phyloP scores from a whole-genome alignment of 306 rosid genomes.

The Corylus americana region DNA sequence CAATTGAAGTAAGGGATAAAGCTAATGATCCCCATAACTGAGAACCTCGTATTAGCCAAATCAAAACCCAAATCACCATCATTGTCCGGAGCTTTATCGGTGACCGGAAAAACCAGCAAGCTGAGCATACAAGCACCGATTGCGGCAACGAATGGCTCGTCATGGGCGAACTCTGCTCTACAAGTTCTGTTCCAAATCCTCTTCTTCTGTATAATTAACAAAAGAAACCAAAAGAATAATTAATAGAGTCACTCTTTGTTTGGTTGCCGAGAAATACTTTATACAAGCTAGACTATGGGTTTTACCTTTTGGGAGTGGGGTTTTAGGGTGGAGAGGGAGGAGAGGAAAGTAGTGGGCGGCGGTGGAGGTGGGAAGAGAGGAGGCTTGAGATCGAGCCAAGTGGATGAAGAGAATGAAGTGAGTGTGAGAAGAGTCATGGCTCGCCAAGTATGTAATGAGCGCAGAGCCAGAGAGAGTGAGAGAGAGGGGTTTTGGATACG shows the following conservation, averaged over 20 bases:
- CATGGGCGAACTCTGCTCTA: constrained; percentile 56
- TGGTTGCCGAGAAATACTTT: neutral
- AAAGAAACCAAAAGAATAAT: neutral
- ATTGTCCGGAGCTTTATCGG: constrained; percentile 19
- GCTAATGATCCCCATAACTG: constrained; percentile 77
- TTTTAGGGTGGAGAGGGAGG: neutral
- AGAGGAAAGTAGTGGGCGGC: neutral
- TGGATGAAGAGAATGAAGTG: constrained; percentile 3
- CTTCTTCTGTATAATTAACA: constrained; percentile 5
- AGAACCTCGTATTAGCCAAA: constrained; percentile 68
- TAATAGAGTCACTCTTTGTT: neutral
- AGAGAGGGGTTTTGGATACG: neutral
- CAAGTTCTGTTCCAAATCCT: constrained; percentile 28
- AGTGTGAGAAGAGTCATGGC: neutral
- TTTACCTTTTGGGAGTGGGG: constrained; percentile 6
- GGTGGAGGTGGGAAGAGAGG: constrained; percentile 1
- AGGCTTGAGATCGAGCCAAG: constrained; percentile 11
- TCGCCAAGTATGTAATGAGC: neutral
- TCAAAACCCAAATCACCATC: constrained; percentile 52
- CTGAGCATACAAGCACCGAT: constrained; percentile 82
- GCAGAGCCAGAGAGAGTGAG: neutral
- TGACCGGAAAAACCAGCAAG: constrained; percentile 62
- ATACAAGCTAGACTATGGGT: neutral
- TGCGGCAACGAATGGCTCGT: constrained; percentile 79
- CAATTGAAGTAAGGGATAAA: constrained; percentile 97